phyloP scores from a whole-genome alignment of 768 basidiomycete species.

The Cantharellus cinnabarinus region DNA sequence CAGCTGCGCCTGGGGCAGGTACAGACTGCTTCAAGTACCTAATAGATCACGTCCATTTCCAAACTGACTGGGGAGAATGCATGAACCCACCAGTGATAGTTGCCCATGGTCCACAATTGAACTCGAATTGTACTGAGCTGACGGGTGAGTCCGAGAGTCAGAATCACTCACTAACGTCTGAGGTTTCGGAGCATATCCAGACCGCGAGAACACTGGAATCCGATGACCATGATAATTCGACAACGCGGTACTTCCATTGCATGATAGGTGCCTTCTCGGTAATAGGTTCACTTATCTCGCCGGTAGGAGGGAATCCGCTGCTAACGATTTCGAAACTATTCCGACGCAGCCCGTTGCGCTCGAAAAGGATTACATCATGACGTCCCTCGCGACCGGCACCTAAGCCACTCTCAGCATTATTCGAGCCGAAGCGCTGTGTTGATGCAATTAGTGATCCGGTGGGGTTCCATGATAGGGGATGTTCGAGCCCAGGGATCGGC shows the following conservation, averaged over 20 bases:
- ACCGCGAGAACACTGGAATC: slow-evolving; percentile 72
- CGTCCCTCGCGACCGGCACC: slow-evolving; percentile 42
- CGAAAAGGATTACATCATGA: slow-evolving; percentile 85
- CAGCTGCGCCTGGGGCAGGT: slow-evolving; percentile 20
- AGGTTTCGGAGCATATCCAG: slow-evolving; percentile 52
- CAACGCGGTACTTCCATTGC: slow-evolving; percentile 44
- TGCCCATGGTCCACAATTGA: slow-evolving; percentile 85
- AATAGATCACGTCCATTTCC: slow-evolving; percentile 1
- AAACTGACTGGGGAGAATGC: background rate
- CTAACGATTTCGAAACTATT: slow-evolving; percentile 55
- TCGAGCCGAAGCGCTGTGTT: slow-evolving; percentile 61
- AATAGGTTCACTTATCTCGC: too few relatives aligned
- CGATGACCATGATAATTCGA: slow-evolving; percentile 66
- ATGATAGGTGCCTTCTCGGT: slow-evolving; percentile 12
- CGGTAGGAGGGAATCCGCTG: slow-evolving; percentile 8
- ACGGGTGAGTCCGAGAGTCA: too few relatives aligned
- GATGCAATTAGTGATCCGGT: slow-evolving; percentile 69
- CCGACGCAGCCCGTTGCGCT: slow-evolving; percentile 83
- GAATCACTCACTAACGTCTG: slow-evolving; percentile 43
- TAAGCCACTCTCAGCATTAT: slow-evolving; percentile 27
- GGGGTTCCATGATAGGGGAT: slow-evolving; percentile 64
- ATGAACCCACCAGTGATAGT: slow-evolving; percentile 67
- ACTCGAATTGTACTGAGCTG: slow-evolving; percentile 24
- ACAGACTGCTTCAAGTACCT: slow-evolving; percentile 94
- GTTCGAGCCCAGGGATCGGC: slow-evolving; percentile 62